Evolutionary conservation across 441 rosid species (phyloP).

Genomic region (Pelargonium cotyledonis): DNA sequence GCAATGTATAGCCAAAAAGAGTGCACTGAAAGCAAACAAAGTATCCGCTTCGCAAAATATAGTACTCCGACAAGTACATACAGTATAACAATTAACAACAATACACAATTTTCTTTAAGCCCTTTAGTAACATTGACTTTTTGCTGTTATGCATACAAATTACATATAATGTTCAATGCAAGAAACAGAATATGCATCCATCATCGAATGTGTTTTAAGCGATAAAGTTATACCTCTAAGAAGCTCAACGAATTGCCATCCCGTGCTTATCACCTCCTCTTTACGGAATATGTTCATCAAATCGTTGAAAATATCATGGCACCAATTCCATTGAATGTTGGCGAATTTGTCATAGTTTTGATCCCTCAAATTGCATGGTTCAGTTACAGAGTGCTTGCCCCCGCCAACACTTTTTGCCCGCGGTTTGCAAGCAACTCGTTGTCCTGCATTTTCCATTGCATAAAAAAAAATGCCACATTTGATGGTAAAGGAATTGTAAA

Average conservation of each 20-base stretch:
- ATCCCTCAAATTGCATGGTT: neutral
- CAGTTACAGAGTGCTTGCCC: constrained; percentile 34
- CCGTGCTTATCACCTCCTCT: neutral
- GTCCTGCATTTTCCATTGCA: constrained; percentile 44
- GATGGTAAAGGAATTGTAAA: neutral
- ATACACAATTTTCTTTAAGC: no score
- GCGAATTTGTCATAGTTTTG: neutral
- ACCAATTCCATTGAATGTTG: neutral
- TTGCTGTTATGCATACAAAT: neutral
- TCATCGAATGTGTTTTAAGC: neutral
- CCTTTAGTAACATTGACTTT: neutral
- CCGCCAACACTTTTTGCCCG: constrained; percentile 36
- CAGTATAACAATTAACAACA: neutral
- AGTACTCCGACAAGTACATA: neutral
- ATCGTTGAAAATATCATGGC: neutral
- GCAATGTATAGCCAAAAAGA: neutral
- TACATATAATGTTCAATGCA: neutral
- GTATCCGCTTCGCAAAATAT: neutral
- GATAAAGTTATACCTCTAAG: neutral
- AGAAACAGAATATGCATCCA: neutral
- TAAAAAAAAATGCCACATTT: neutral
- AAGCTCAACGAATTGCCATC: neutral
- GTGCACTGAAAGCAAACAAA: neutral
- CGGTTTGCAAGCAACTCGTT: constrained; percentile 39
- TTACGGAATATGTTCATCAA: neutral